phyloP scores from a whole-genome alignment of 164 flowering plant species.

The Saururus chinensis region DNA sequence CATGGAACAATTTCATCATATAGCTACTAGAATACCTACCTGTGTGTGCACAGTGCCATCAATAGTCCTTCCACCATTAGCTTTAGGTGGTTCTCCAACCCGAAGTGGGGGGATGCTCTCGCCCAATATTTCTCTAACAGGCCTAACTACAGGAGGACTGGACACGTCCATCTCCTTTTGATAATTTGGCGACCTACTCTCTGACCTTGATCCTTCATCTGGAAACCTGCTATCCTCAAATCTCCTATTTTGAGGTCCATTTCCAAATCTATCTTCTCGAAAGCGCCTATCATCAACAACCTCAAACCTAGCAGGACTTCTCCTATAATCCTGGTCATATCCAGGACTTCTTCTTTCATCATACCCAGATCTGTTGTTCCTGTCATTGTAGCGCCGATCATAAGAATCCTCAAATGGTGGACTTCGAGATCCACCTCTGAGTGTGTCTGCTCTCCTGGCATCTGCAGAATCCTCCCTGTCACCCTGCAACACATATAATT shows the following conservation, averaged over 20 bases:
- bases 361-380: constrained; percentile 24
- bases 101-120: constrained; percentile 72
- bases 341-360: constrained; percentile 75
- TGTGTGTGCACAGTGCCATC: constrained; percentile 39
- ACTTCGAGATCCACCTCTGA: constrained; percentile 65
- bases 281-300: constrained; percentile 70
- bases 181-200: constrained; percentile 58
- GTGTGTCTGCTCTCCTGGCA: constrained; percentile 37
- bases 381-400: constrained; percentile 59
- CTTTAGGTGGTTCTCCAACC: constrained; percentile 75
- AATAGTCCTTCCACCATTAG: constrained; percentile 37
- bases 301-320: constrained; percentile 66
- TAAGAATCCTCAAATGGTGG: constrained; percentile 66
- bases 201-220: constrained; percentile 54
- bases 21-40: constrained; percentile 26
- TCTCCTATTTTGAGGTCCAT: constrained; percentile 38
- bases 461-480: constrained; percentile 58
- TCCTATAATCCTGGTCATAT: constrained; percentile 51
- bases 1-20: too few relatives aligned
- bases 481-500: constrained; percentile 32
- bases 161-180: constrained; percentile 39
- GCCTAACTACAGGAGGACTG: constrained; percentile 75
- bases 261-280: constrained; percentile 85
- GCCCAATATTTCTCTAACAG: constrained; percentile 90
- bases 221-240: constrained; percentile 43